Evolutionary conservation across 257 asterid species (phyloP).

Genomic region (Capsicum chinense): DNA sequence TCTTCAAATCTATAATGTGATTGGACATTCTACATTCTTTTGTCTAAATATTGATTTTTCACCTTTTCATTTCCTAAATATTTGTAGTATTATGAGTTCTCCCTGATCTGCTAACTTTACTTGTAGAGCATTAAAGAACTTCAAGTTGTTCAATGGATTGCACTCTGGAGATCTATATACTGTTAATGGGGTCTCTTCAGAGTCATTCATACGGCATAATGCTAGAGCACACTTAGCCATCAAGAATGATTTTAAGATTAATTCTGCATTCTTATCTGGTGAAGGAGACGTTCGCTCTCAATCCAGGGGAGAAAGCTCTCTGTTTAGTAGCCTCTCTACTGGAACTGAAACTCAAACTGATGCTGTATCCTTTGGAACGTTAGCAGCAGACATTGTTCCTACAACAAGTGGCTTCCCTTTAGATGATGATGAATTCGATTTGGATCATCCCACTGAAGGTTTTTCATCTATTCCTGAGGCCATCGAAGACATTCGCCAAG

Average conservation of each 20-base stretch:
- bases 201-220: conserved; percentile 44
- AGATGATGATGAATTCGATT: conserved; percentile 65
- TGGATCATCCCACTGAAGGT: conserved; percentile 79
- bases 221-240: conserved; percentile 49
- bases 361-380: conserved; percentile 61
- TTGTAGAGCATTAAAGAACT: conserved; percentile 44
- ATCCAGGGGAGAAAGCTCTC: conserved; percentile 40
- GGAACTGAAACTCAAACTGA: conserved; percentile 67
- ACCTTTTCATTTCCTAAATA: not conserved
- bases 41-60: not conserved
- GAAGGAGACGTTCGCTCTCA: conserved; percentile 54
- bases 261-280: conserved; percentile 53
- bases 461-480: conserved; percentile 82
- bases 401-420: conserved; percentile 58
- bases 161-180: conserved; percentile 44
- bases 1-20: conserved; percentile 19
- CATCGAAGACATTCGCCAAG: conserved; percentile 82
- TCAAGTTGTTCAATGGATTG: conserved; percentile 59
- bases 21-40: not conserved
- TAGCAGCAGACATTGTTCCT: conserved; percentile 67
- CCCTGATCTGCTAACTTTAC: conserved; percentile 24
- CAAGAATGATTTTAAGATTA: conserved; percentile 47
- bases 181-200: conserved; percentile 44
- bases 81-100: conserved; percentile 21
- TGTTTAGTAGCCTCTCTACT: conserved; percentile 49